phyloP scores from a whole-genome alignment of 805 yeast species.

The Candida chauliodis region DNA sequence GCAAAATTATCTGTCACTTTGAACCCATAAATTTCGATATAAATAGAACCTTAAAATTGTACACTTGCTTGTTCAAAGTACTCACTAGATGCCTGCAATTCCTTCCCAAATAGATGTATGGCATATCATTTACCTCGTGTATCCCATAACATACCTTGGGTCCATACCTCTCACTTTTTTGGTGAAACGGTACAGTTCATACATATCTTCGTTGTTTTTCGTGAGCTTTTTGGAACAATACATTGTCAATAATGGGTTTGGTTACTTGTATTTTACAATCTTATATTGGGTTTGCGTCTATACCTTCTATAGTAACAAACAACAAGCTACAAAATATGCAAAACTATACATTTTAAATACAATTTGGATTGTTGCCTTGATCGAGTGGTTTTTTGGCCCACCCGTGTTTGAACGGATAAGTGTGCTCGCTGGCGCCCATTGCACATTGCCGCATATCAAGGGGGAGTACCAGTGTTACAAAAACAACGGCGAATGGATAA shows the following conservation, averaged over 20 bases:
- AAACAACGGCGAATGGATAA: constrained; percentile 37
- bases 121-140: constrained; percentile 6
- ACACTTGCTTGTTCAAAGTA: background rate
- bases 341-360: constrained; percentile 8
- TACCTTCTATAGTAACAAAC: constrained; percentile 1
- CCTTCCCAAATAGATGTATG: no score
- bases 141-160: constrained; percentile 14
- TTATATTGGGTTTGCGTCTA: constrained; percentile 8
- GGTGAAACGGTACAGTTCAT: constrained; percentile 12
- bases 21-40: no score
- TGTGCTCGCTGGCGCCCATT: constrained; percentile 36
- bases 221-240: constrained; percentile 16
- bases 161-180: constrained; percentile 20
- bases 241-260: constrained; percentile 22
- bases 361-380: constrained; percentile 3
- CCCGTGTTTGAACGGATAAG: constrained; percentile 31
- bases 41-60: no score
- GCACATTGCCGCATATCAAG: constrained; percentile 18
- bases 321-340: background rate
- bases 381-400: constrained; percentile 34
- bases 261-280: constrained; percentile 28
- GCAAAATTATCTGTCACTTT: no score
- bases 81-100: no score
- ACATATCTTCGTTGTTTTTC: constrained; percentile 12
- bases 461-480: constrained; percentile 13